Evolutionary conservation across 1,139 yeast genomes (phyloP).

Genomic region (Eremothecium gossypii): DNA sequence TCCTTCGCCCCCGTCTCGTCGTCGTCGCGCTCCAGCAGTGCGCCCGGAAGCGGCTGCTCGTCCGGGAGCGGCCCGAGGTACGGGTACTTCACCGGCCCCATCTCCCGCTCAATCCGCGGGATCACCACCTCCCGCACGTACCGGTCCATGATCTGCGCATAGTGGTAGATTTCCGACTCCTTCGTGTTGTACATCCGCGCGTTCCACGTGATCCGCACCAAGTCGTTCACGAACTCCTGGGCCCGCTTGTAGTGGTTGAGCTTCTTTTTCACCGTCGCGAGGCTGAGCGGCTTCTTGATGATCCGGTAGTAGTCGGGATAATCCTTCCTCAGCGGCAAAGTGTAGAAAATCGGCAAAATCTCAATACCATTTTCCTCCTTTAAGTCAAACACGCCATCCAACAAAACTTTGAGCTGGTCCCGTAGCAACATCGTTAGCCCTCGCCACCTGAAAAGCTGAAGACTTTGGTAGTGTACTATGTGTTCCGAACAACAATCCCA

Average conservation of each 20-base stretch:
- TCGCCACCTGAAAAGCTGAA: no score
- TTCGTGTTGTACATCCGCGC: conserved; percentile 76
- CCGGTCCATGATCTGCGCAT: conserved; percentile 62
- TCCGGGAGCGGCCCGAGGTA: conserved; percentile 68
- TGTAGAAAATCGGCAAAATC: conserved; percentile 42
- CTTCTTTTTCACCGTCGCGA: conserved; percentile 51
- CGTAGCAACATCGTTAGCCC: not conserved
- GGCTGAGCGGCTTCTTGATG: conserved; percentile 63
- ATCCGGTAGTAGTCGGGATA: conserved; percentile 66
- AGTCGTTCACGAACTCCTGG: conserved; percentile 62
- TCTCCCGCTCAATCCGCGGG: conserved; percentile 39
- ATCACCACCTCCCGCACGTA: conserved; percentile 47
- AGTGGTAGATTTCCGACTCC: conserved; percentile 55
- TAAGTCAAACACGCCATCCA: conserved; percentile 33
- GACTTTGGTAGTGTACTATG: no score
- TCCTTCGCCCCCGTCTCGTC: conserved; percentile 7
- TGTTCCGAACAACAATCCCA: no score
- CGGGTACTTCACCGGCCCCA: conserved; percentile 47
- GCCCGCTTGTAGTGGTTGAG: conserved; percentile 46
- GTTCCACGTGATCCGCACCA: conserved; percentile 82
- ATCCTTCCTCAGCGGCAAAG: conserved; percentile 43
- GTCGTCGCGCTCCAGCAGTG: conserved; percentile 1
- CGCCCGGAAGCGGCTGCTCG: conserved; percentile 24
- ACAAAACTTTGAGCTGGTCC: conserved; percentile 12
- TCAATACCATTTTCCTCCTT: conserved; percentile 38